Base-by-base conservation (phyloP, 306 rosid species). In the Pterocarpus macrocarpus region DNA sequence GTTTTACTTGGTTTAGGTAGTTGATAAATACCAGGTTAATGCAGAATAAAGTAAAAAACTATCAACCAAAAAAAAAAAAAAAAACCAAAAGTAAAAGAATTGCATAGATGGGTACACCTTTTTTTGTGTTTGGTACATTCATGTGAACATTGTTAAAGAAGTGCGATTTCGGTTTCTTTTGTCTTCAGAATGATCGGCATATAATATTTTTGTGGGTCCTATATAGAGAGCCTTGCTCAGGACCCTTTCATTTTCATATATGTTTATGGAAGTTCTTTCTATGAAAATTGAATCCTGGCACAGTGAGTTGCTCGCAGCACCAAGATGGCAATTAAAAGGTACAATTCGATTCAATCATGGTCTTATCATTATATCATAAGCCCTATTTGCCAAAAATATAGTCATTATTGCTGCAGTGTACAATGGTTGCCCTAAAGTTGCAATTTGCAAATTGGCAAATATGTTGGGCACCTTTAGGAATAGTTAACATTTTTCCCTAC, bases 341-440 rank as follows among this genome's bases (percentile, higher is more conserved):
- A 55, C 47, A 69, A 64, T 36, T 80, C 61, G 57, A 69, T 64
- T 76, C 83, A 82, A 87, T 87, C 81, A 90, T 85, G 83, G 52
- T 52, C 85, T 82, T 82, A 82, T 81, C 43, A 80, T 75, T 71
- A 52, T 70, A 81, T 82, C 75, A 81, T 84, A 80, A 67, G 44
- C 38, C 53, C 11, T 56, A 28, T 45, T 79, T 56, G 65, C 65
- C 30, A 34, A 76, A 34, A 80, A 74, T 50, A 73, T 63, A 49
- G 85, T 73, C 84, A 52, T 67, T 45, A 71, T 82, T 64, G 67
- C 32, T 30, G n/a, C 45, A 45, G 45, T 14, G 75, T 49, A 36
- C 39, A 56, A n/a, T 30, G 59, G 64, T 43, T 8, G 32, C 22
- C 77, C 69, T 50, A 81, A 65, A 80, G 75, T 69, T 43, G 7